phyloP scores from a whole-genome alignment of 176 grass and related monocot species.

The Echinochloa phyllopogon region DNA sequence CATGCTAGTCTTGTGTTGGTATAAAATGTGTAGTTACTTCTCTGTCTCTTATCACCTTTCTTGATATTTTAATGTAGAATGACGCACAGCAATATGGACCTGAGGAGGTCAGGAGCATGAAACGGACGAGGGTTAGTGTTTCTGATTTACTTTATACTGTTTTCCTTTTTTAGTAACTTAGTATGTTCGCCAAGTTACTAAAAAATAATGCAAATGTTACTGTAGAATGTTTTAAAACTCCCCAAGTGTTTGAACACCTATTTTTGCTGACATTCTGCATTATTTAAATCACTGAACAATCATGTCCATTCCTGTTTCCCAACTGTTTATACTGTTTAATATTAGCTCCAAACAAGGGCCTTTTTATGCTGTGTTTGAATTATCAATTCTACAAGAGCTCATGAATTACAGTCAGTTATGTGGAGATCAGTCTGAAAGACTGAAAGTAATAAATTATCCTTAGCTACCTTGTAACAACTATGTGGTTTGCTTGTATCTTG shows the following conservation, averaged over 20 bases:
- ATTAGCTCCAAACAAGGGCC: conserved; percentile 16
- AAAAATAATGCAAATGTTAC: background rate
- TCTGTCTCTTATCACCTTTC: conserved; percentile 43
- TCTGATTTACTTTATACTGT: conserved; percentile 18
- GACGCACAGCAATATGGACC: conserved; percentile 75
- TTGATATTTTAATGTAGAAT: conserved; percentile 50
- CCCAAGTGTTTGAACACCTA: background rate
- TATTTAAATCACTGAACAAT: background rate
- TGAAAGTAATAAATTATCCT: background rate
- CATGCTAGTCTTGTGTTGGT: conserved; percentile 13
- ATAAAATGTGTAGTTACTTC: background rate
- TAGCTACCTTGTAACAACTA: background rate
- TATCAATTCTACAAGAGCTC: background rate
- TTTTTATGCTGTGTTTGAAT: conserved; percentile 2
- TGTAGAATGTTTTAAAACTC: background rate
- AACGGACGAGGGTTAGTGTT: conserved; percentile 84
- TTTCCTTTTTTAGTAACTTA: conserved; percentile 22
- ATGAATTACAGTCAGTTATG: background rate
- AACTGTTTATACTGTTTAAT: conserved; percentile 13
- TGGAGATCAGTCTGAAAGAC: background rate
- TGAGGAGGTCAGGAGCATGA: conserved; percentile 85
- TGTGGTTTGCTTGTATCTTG: background rate
- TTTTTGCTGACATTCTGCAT: background rate
- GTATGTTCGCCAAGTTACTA: background rate
- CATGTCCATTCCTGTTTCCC: background rate